Conservation (phyloP, 192 early-diverging fungal species). For the Paraglomus brasilianum region DNA sequence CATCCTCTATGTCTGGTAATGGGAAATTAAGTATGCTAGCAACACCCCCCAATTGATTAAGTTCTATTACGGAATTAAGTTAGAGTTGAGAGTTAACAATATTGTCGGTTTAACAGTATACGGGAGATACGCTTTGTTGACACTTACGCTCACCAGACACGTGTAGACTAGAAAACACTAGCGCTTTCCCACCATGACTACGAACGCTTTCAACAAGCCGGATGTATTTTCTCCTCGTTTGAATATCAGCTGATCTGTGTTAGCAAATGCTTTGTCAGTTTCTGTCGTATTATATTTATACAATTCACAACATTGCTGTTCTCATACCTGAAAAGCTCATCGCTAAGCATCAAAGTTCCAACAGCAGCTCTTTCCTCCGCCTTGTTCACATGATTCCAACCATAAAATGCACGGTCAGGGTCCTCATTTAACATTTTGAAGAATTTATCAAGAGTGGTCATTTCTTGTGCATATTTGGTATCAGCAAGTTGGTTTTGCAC, state of each 20-base stretch:
- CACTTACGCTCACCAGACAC: slow-evolving; percentile 89
- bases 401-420: slow-evolving; percentile 92
- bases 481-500: slow-evolving; percentile 79
- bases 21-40: slow-evolving; percentile 93
- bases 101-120: neutral
- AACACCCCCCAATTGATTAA: slow-evolving; percentile 91
- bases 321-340: slow-evolving; percentile 79
- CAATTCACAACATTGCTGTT: slow-evolving; percentile 12
- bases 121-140: neutral
- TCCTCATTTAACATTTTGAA: slow-evolving; percentile 88
- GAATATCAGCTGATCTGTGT: slow-evolving; percentile 75
- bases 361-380: slow-evolving; percentile 87
- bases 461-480: slow-evolving; percentile 90
- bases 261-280: neutral
- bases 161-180: slow-evolving; percentile 91
- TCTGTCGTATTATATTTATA: no score
- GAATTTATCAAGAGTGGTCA: slow-evolving; percentile 77
- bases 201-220: slow-evolving; percentile 80
- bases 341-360: slow-evolving; percentile 86
- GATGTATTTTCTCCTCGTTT: slow-evolving; percentile 83
- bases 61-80: slow-evolving; percentile 49
- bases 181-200: slow-evolving; percentile 70
- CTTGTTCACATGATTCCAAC: slow-evolving; percentile 78
- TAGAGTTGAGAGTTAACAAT: neutral
- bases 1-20: slow-evolving; percentile 81